Percentiles rank a stretch among this genome's conserved stretches.
phyloP scores from a whole-genome alignment of 176 grass and related monocot genomes.

The Carex parvula region DNA sequence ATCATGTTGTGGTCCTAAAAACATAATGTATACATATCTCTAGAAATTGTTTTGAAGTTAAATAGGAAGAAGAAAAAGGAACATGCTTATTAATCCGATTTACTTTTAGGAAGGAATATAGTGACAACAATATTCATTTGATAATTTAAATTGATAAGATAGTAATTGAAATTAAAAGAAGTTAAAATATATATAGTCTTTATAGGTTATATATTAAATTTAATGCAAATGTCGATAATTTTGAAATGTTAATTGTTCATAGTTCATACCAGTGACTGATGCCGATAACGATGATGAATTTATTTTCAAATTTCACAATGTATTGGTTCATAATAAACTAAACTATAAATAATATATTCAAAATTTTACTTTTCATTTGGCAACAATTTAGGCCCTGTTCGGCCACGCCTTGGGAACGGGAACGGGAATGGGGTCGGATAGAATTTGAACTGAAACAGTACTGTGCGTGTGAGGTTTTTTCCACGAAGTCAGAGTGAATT shows the following conservation, averaged over 20 bases:
- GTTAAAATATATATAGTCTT: neutral
- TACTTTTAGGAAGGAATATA: neutral
- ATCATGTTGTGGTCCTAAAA: too few species aligned
- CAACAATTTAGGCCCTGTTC: too few species aligned
- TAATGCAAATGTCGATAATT: neutral
- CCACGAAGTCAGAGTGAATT: too few species aligned
- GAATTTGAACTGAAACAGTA: too few species aligned
- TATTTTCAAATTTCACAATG: neutral
- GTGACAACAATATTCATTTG: neutral
- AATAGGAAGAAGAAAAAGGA: neutral
- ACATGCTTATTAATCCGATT: neutral
- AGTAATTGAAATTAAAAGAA: neutral
- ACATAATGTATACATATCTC: neutral
- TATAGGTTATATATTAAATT: neutral
- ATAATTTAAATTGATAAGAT: neutral
- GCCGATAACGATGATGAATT: too few species aligned
- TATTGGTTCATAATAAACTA: neutral
- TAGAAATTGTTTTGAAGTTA: neutral
- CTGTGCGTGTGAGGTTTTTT: too few species aligned
- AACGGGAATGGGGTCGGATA: too few species aligned
- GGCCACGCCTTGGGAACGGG: too few species aligned
- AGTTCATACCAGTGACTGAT: neutral
- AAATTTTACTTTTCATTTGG: too few species aligned
- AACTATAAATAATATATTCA: neutral
- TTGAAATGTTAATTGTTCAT: neutral